These are phyloP conservation scores for Cryphonectria radicalis DNA, from an alignment of 2,329 filamentous ascomycete genomes.

Conservation along the genomic window DNA sequence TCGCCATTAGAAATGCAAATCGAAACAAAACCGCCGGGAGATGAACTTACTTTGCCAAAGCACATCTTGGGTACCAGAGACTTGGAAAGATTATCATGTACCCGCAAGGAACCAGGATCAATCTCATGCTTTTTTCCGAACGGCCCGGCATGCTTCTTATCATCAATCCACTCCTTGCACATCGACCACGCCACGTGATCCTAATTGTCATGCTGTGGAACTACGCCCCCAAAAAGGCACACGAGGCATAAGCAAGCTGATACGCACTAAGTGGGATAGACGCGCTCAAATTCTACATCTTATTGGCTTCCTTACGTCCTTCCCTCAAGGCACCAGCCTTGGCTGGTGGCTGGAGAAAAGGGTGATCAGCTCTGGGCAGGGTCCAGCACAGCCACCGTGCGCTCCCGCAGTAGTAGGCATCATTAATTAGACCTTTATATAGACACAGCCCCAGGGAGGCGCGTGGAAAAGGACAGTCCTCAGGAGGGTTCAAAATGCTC, in stretches of 20 bases:
- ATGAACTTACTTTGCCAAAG: slow-evolving; percentile 12
- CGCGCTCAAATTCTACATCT: neutral
- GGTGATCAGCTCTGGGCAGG: slow-evolving; percentile 1
- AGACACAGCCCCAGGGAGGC: neutral
- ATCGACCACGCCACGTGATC: neutral
- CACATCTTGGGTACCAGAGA: slow-evolving; percentile 8
- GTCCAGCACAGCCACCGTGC: slow-evolving; percentile 17
- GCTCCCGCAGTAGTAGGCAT: neutral
- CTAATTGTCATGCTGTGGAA: neutral
- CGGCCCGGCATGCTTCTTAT: neutral
- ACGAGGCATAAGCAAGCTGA: neutral
- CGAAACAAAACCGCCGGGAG: neutral
- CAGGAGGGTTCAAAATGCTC: too few relatives aligned
- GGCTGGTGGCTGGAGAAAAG: neutral
- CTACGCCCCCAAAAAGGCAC: neutral
- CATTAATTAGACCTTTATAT: neutral
- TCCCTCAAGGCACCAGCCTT: neutral
- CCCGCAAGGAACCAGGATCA: neutral
- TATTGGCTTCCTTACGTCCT: neutral
- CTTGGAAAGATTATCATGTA: neutral
- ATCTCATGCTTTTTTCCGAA: neutral
- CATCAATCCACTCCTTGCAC: neutral
- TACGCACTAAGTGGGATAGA: neutral
- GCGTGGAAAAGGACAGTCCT: too few relatives aligned
- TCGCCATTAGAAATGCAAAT: neutral